Evolutionary conservation across 176 grass and related monocot species (phyloP), one percentile per base, ranked within the genome.

Genomic region (Triticum urartu): DNA sequence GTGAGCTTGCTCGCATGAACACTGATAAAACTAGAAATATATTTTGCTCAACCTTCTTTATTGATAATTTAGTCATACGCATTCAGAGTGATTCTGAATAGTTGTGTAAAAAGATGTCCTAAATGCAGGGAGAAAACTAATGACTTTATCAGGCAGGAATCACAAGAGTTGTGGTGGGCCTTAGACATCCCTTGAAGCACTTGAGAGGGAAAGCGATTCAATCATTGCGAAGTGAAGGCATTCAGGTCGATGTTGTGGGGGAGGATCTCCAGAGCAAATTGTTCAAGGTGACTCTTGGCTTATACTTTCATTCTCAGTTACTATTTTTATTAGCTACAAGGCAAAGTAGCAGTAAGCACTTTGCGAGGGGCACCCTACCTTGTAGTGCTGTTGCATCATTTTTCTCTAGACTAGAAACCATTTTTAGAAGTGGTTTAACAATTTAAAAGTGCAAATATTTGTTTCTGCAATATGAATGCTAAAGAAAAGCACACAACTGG

Each of bases 131-230:
- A 4, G 36, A 62, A 75, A 20, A 39, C 85, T 90, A 75, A 91
- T 69, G 5, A 54, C 86, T 95, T 54, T 68, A 88, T 91, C 91
- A 98, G 96, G 88, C 91, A 95, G 96, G 96, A 89, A 89, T 98
- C 33, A 89, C 88, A 82, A 93, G 93, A 83, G 95, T 92, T 63
- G 91, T 98, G 22, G 79, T 98, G 20, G 95, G 95, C 71, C 88
- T 98, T 69, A 91, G 93, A 73, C 90, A 98, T 72, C 93, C 95
- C 36, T 85, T 98, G 68, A 81, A 87, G 64, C 95, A 98, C 79
- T 73, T 98, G 86, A 79, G 93, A 86, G 95, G 93, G 20, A 98
- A 98, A 76, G 91, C 93, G 17, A 95, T 95, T 64, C 90, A 93
- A 80, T 85, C 84, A 66, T 64, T 98, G 62, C 90, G 88, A 94